Conservation (phyloP, 2,329 filamentous ascomycete species). For the Alternaria ventricosa region DNA sequence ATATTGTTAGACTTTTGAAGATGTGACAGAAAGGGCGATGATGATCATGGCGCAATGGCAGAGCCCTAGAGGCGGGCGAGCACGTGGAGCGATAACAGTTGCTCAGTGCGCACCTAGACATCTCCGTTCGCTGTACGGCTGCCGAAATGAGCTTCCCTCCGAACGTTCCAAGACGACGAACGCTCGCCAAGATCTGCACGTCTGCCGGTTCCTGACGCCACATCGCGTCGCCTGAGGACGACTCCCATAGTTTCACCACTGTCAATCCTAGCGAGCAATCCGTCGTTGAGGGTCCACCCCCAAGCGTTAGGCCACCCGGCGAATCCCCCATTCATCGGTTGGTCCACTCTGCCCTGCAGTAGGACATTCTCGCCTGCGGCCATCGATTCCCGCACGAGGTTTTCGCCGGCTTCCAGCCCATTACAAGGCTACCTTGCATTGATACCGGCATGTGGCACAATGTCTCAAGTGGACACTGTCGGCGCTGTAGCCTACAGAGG, state of each 20-base stretch:
- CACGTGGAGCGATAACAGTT: neutral
- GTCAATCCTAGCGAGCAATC: neutral
- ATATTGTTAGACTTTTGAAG: neutral
- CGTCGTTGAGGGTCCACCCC: neutral
- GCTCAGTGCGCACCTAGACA: neutral
- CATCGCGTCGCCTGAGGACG: neutral
- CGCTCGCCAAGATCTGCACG: neutral
- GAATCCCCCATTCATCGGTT: constrained; percentile 1
- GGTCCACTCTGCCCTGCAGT: constrained; percentile 8
- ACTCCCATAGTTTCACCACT: neutral
- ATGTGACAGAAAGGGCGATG: neutral
- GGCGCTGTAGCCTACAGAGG: constrained; percentile 8
- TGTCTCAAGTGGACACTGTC: neutral
- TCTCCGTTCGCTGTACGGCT: neutral
- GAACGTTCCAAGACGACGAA: constrained; percentile 1
- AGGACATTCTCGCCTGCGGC: neutral
- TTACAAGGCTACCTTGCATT: constrained; percentile 3
- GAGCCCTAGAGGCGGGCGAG: neutral
- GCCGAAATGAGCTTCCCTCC: neutral
- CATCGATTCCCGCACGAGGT: neutral
- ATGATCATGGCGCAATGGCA: neutral
- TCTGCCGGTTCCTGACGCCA: neutral
- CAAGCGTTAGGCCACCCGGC: neutral
- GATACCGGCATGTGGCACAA: constrained; percentile 1
- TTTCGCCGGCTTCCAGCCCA: constrained; percentile 5